phyloP scores from a whole-genome alignment of 2,329 filamentous ascomycete genomes.

The Talaromyces sp. region DNA sequence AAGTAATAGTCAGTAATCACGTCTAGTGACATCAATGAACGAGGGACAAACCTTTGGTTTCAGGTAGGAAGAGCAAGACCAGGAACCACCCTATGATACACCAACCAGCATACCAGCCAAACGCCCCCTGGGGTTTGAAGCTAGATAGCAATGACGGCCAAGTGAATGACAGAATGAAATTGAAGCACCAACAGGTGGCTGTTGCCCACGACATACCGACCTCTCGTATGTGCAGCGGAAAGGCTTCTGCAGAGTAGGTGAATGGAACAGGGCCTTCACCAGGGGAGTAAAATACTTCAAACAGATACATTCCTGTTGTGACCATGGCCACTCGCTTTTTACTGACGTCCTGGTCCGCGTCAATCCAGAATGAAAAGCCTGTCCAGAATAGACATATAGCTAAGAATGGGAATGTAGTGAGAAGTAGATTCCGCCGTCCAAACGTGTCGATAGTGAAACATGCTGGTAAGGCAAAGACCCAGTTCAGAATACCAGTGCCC shows the following conservation, averaged over 20 bases:
- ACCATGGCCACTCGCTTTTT: constrained; percentile 37
- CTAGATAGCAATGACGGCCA: constrained; percentile 46
- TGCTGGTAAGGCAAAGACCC: constrained; percentile 59
- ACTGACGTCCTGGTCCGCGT: constrained; percentile 20
- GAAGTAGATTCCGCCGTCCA: constrained; percentile 57
- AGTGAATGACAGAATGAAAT: constrained; percentile 49
- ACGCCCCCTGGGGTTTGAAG: constrained; percentile 50
- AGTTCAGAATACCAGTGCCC: constrained; percentile 62
- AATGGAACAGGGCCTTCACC: constrained; percentile 61
- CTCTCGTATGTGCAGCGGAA: constrained; percentile 57
- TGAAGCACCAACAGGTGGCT: constrained; percentile 54
- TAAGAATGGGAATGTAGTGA: constrained; percentile 61
- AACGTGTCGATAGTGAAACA: constrained; percentile 64
- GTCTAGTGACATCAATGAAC: neutral
- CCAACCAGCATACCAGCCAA: constrained; percentile 54
- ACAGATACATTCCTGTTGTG: constrained; percentile 41
- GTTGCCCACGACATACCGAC: constrained; percentile 57
- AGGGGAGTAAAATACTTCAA: constrained; percentile 49
- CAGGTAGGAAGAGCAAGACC: constrained; percentile 48
- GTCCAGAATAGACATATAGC: constrained; percentile 44
- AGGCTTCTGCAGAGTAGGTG: constrained; percentile 61
- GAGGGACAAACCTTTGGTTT: constrained; percentile 38
- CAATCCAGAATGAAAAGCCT: constrained; percentile 49
- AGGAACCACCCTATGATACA: constrained; percentile 51
- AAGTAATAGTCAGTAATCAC: constrained; percentile 12